These are phyloP conservation scores for Passiflora organensis DNA, from an alignment of 345 rosid species.

Conservation along the genomic window DNA sequence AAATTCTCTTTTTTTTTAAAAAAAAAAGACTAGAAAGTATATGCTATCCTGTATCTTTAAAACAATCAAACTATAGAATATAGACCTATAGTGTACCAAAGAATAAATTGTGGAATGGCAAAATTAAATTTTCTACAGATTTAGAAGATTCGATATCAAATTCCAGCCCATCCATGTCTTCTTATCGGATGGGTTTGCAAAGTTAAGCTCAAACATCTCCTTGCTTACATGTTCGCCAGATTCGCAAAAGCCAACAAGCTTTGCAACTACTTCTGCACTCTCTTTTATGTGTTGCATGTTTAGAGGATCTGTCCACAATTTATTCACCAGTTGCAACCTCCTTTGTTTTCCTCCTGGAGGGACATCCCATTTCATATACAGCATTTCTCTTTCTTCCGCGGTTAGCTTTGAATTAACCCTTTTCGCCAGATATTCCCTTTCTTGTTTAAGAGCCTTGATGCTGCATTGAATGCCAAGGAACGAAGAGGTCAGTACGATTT, in stretches of 20 bases:
- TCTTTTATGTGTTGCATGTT: slow-evolving; percentile 63
- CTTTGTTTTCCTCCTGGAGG: slow-evolving; percentile 80
- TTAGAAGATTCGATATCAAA: slow-evolving; percentile 67
- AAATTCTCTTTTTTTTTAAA: too few species aligned
- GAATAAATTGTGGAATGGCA: background rate
- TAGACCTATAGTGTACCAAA: too few species aligned
- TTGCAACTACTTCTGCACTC: slow-evolving; percentile 76
- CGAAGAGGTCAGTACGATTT: background rate
- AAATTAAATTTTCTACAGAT: slow-evolving; percentile 27
- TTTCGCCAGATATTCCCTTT: slow-evolving; percentile 81
- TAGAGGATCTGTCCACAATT: slow-evolving; percentile 81
- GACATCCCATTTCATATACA: slow-evolving; percentile 78
- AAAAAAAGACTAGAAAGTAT: too few species aligned
- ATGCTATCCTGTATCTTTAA: too few species aligned
- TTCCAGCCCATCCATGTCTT: slow-evolving; percentile 97
- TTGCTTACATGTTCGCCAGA: slow-evolving; percentile 62
- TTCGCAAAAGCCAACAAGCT: slow-evolving; percentile 87
- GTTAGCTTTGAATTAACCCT: slow-evolving; percentile 69
- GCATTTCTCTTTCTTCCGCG: slow-evolving; percentile 70
- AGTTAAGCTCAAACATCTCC: slow-evolving; percentile 89
- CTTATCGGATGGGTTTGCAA: slow-evolving; percentile 68
- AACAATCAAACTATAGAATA: too few species aligned
- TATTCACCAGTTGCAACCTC: slow-evolving; percentile 76
- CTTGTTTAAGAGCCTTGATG: slow-evolving; percentile 74
- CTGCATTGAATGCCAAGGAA: slow-evolving; percentile 31